Evolutionary conservation across 768 basidiomycete species (phyloP), one percentile per base, ranked within the genome.

Genomic region (Omphalotus guepiniiformis): DNA sequence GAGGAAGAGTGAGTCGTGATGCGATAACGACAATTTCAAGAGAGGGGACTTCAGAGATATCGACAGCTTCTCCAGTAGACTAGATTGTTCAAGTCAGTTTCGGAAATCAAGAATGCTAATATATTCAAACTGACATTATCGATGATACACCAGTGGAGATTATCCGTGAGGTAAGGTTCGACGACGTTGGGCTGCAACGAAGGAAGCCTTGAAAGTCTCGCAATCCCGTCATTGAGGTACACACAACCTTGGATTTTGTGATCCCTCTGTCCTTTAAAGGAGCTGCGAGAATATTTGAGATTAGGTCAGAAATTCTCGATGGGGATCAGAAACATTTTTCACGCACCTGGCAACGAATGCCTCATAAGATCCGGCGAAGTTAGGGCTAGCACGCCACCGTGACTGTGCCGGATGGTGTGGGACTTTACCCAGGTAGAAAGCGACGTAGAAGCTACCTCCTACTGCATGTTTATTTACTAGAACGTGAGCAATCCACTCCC

Each of bases 351-450:
- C 70, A 27, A 71, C 73, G 53, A 78, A 78, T 19, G 66, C 69
- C 47, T 64, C 57, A 56, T 73, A 69, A 1, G 68, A 58, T 16
- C 74, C 78, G 30, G 75, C 71, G 51, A 69, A 70, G 44, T 62
- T 57, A 3, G 60, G 51, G 49, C 61, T 58, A 6, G 54, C 46
- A 36, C 54, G 59, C 74, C 75, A 77, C n/a, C n/a, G n/a, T n/a
- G n/a, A n/a, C 13, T 68, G 51, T 8, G 49, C 48, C 6, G 66
- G 58, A 42, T 75, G 64, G 18, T 57, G 61, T 12, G 70, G 70
- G 13, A 69, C 67, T 3, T 49, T 51, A 2, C 74, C 76, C 5
- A 80, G 58, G 71, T 78, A 79, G 42, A 80, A 50, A 16, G 71
- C 55, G 22, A 79, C 62, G n/a, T 61, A 58, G 55, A 73, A 78